Percentiles rank a stretch among this genome's conserved stretches.
phyloP scores from a whole-genome alignment of 1,284 basidiomycete genomes.

The Cryptococcus sp. region DNA sequence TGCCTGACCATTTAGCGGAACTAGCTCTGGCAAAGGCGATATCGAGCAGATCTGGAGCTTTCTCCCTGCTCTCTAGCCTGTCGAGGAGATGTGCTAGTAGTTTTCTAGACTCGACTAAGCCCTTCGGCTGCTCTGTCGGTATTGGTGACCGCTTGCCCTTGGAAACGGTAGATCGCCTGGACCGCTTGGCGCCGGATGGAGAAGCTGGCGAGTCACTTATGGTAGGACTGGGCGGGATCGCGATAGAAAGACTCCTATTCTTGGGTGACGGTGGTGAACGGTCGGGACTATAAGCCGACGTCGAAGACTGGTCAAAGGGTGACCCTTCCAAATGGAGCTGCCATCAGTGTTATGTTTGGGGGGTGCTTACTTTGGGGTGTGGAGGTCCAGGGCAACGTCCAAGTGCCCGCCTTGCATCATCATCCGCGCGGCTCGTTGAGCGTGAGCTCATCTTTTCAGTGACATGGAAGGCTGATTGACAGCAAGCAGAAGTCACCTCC shows the following conservation, averaged over 20 bases:
- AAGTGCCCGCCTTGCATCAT: neutral
- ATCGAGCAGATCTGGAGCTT: slow-evolving; percentile 32
- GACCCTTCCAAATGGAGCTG: slow-evolving; percentile 17
- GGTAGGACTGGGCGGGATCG: slow-evolving; percentile 4
- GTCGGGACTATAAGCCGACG: too few relatives aligned
- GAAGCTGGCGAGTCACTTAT: slow-evolving; percentile 1
- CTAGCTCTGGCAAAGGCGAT: slow-evolving; percentile 17
- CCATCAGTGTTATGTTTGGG: neutral
- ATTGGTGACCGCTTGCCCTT: slow-evolving; percentile 6
- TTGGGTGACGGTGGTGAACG: neutral
- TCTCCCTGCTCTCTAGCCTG: slow-evolving; percentile 25
- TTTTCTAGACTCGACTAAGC: slow-evolving; percentile 40
- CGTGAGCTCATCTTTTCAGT: neutral
- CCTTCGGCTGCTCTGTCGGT: slow-evolving; percentile 9
- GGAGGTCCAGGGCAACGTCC: neutral
- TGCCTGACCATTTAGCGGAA: slow-evolving; percentile 21
- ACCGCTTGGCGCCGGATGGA: slow-evolving; percentile 9
- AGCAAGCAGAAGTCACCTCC: too few relatives aligned
- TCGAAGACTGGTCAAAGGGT: too few relatives aligned
- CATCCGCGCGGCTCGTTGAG: neutral
- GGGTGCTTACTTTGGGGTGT: neutral
- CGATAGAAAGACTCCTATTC: neutral
- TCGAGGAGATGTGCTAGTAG: slow-evolving; percentile 36
- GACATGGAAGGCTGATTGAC: too few relatives aligned
- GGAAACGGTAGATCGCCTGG: slow-evolving; percentile 19